Evolutionary conservation across 2,329 filamentous ascomycete species (phyloP), one percentile per base, ranked within the genome.

Genomic region (Juglanconis juglandina): DNA sequence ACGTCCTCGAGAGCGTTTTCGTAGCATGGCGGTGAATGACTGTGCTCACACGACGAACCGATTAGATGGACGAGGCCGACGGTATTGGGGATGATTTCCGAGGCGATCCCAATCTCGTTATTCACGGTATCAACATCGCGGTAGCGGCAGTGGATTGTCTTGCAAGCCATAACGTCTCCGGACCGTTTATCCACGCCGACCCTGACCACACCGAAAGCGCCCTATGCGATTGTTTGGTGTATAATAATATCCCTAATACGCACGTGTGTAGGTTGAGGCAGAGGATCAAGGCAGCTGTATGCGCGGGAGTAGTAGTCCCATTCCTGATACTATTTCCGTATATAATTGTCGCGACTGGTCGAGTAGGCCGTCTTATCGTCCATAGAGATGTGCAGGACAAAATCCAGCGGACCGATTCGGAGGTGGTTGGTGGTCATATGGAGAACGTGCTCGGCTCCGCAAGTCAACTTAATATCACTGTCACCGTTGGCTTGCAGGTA

Each of bases 161-260:
- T 64, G 34, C 60, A 59, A 30, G 63, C 63, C 7, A 64, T 35
- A 9, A 54, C 24, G 13, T 59, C 17, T 8, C 61, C 58, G 4
- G 61, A 61, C 14, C 11, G n/a, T 34, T 39, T 59, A 24, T 63
- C 37, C 32, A 64, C 46, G 24, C 60, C 58, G 10, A 52, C 54
- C 42, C 47, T 54, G 6, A 64, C 63, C 14, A 61, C 41, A 24
- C 63, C 61, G 24, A 64, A 64, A 9, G 58, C 60, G 37, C 61
- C 61, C 17, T 50, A 44, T 2, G 55, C 56, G 13, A 64, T 51
- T n/a, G 52, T 56, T n/a, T 62, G 49, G 58, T 64, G 55, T 13
- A 63, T 56, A 39, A 63, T 55, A 8, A 58, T 5, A 30, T 62
- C 11, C 56, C 53, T 34, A 3, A 39, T 47, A 6, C 33, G 32